phyloP scores from a whole-genome alignment of 768 basidiomycete species.

The Leucocoprinus sp. region DNA sequence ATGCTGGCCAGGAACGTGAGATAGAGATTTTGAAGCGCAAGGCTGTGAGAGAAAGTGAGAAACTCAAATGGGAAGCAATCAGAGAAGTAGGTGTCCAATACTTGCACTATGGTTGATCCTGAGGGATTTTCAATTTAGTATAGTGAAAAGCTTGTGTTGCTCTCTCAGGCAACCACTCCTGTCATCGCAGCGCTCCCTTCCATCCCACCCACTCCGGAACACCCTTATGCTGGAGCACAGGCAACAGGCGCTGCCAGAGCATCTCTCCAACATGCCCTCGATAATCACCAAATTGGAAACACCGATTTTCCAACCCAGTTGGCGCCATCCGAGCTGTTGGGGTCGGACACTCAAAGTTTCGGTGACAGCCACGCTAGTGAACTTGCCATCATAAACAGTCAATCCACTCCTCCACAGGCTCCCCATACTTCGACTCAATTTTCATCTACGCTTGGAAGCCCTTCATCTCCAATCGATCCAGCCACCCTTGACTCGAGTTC shows the following conservation, averaged over 20 bases:
- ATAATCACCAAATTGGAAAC: conserved; percentile 67
- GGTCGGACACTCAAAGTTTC: conserved; percentile 75
- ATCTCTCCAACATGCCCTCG: conserved; percentile 68
- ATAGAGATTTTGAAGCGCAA: conserved; percentile 68
- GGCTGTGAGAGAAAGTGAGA: conserved; percentile 67
- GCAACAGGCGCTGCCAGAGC: conserved; percentile 65
- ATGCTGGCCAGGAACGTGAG: conserved; percentile 61
- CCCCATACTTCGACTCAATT: conserved; percentile 16
- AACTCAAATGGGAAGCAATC: conserved; percentile 72
- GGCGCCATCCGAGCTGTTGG: conserved; percentile 46
- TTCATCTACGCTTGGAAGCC: conserved; percentile 7
- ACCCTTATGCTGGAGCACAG: conserved; percentile 55
- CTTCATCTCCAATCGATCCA: conserved; percentile 25
- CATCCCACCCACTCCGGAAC: conserved; percentile 48
- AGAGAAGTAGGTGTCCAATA: conserved; percentile 48
- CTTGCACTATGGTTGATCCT: conserved; percentile 1
- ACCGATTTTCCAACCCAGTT: conserved; percentile 41
- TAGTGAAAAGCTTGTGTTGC: conserved; percentile 68
- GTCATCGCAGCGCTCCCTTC: conserved; percentile 56
- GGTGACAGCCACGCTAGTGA: conserved; percentile 78
- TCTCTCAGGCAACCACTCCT: conserved; percentile 62
- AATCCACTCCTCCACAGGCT: conserved; percentile 17
- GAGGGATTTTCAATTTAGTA: conserved; percentile 38
- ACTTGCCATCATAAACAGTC: conserved; percentile 45
- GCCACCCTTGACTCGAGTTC: conserved; percentile 31